A percentile compares a stretch with the other conserved stretches of the same genome.
These are phyloP conservation scores for cucumber (Cucumis sativus) DNA, from an alignment of 306 rosid species.

Conservation along the genomic window Cucumber_9930_V3 NC_026659.2:28582001-28582500, in stretches of 20 bases:
- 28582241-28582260: slow-evolving; percentile 96
- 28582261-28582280: slow-evolving; percentile 98
- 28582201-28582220: neutral
- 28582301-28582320: slow-evolving; percentile 78
- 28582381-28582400: slow-evolving; percentile 82
- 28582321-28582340: slow-evolving; percentile 88
- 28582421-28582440: slow-evolving; percentile 49
- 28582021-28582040: neutral
- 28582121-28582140: neutral
- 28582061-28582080: too few relatives aligned
- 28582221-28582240: slow-evolving; percentile 68
- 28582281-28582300: slow-evolving; percentile 68
- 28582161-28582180: neutral
- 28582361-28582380: slow-evolving; percentile 63
- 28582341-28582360: slow-evolving; percentile 50
- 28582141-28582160: neutral
- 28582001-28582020: neutral
- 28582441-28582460: neutral
- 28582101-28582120: neutral
- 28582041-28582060: neutral
- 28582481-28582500: neutral
- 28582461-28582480: neutral
- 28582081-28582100: neutral
- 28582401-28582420: slow-evolving; percentile 56
- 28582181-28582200: neutral